Evolutionary conservation across 305 asterid species (phyloP).

Genomic region (Fraxinus floribunda): DNA sequence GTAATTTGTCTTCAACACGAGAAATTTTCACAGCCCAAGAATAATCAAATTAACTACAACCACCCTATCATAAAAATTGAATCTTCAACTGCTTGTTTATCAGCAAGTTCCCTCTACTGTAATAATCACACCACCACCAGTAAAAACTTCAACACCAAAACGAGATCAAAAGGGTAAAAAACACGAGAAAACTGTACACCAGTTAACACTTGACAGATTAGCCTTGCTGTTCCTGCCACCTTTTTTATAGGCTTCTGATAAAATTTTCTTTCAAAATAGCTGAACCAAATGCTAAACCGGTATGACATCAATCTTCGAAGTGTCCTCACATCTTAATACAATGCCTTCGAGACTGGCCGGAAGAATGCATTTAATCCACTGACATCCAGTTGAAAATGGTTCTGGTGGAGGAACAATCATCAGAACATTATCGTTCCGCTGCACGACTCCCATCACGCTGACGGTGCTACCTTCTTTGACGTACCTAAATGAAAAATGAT

Average conservation of each 20-base stretch:
- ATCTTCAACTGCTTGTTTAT: slow-evolving; percentile 31
- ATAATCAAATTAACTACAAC: slow-evolving; percentile 28
- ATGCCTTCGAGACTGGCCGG: slow-evolving; percentile 73
- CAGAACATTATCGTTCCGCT: slow-evolving; percentile 62
- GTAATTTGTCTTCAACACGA: not conserved
- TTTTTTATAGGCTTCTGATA: slow-evolving; percentile 22
- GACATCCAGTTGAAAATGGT: slow-evolving; percentile 70
- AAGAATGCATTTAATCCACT: slow-evolving; percentile 64
- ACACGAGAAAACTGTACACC: slow-evolving; percentile 49
- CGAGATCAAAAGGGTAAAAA: slow-evolving; percentile 5
- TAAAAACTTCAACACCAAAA: slow-evolving; percentile 27
- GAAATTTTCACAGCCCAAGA: slow-evolving; percentile 31
- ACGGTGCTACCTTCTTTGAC: slow-evolving; percentile 80
- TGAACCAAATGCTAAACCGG: slow-evolving; percentile 46
- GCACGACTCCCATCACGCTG: slow-evolving; percentile 78
- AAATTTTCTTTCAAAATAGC: not conserved
- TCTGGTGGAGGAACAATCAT: slow-evolving; percentile 78
- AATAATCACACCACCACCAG: slow-evolving; percentile 35
- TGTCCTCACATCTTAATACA: slow-evolving; percentile 56
- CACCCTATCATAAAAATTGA: slow-evolving; percentile 20
- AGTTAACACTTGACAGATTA: slow-evolving; percentile 26
- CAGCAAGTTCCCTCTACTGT: slow-evolving; percentile 37
- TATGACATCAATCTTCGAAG: slow-evolving; percentile 60
- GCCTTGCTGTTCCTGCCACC: slow-evolving; percentile 14
- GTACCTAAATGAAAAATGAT: slow-evolving; percentile 35